A percentile compares a stretch with the other conserved stretches of the same genome.
Conservation (phyloP, 495 filamentous ascomycete genomes). For the Podospora comata region DNA sequence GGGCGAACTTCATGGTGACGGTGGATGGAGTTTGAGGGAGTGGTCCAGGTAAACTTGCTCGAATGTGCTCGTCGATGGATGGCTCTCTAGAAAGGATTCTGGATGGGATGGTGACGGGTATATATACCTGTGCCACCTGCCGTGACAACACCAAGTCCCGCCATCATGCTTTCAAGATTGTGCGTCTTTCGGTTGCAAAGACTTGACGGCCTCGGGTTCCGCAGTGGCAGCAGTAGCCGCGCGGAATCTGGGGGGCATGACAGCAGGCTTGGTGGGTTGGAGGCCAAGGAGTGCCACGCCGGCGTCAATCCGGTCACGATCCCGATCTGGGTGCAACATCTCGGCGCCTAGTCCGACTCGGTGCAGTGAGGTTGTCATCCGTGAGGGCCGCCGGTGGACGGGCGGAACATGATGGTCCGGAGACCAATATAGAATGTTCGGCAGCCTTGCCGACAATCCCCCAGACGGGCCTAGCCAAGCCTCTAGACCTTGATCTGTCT, state of each 20-base stretch:
- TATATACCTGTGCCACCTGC: neutral
- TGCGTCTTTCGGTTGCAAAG: neutral
- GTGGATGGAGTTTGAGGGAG: neutral
- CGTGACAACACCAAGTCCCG: neutral
- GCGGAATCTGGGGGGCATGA: conserved; percentile 4
- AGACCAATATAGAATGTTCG: conserved; percentile 7
- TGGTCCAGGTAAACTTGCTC: conserved; percentile 8
- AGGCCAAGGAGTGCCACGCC: conserved; percentile 10
- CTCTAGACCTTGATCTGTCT: conserved; percentile 16
- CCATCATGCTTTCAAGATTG: neutral
- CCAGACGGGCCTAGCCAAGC: conserved; percentile 28
- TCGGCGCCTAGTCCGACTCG: conserved; percentile 23
- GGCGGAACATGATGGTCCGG: conserved; percentile 26
- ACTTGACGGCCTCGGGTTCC: neutral
- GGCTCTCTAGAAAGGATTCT: neutral
- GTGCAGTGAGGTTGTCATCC: conserved; percentile 8
- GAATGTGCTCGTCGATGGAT: conserved; percentile 7
- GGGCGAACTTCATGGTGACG: conserved; percentile 31
- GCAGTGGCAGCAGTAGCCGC: neutral
- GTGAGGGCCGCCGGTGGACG: neutral
- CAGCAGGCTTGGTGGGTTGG: neutral
- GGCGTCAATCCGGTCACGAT: conserved; percentile 14
- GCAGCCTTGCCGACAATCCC: conserved; percentile 28
- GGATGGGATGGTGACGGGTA: neutral
- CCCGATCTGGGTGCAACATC: conserved; percentile 18